Percentiles rank a stretch among this genome's conserved stretches.
These are phyloP conservation scores for Trichoderma afroharzianum DNA, from an alignment of 2,329 filamentous ascomycete genomes.

Conservation along the genomic window DNA sequence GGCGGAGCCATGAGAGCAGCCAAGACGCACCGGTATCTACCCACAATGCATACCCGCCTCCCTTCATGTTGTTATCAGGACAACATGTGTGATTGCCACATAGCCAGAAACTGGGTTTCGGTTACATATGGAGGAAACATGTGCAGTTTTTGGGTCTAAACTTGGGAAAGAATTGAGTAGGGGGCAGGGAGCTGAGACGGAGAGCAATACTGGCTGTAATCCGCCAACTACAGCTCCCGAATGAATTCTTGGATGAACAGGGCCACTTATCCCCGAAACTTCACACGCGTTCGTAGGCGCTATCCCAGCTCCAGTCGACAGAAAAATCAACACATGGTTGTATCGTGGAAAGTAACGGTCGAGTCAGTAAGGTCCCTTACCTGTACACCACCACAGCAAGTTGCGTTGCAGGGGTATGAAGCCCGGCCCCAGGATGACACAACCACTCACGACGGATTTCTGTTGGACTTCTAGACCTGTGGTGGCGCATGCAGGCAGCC, in stretches of 20 bases:
- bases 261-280: background rate
- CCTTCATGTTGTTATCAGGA: background rate
- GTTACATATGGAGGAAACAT: background rate
- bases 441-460: background rate
- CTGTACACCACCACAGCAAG: background rate
- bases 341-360: background rate
- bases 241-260: background rate
- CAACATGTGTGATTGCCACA: background rate
- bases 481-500: slow-evolving; percentile 12
- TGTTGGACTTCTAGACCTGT: slow-evolving; percentile 3
- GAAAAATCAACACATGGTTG: background rate
- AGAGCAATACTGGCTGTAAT: background rate
- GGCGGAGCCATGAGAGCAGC: background rate
- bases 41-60: background rate
- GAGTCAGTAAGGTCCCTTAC: background rate
- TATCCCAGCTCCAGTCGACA: background rate
- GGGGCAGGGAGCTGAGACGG: background rate
- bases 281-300: background rate
- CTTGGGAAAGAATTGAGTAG: background rate
- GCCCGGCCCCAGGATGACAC: background rate
- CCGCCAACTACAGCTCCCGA: no score
- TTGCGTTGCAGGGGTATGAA: background rate
- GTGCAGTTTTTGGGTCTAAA: background rate
- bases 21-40: background rate
- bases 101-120: background rate